Percentiles rank a stretch among this genome's conserved stretches.
Conservation (phyloP, 2,329 filamentous ascomycete genomes). For the Xylaria digitata region DNA sequence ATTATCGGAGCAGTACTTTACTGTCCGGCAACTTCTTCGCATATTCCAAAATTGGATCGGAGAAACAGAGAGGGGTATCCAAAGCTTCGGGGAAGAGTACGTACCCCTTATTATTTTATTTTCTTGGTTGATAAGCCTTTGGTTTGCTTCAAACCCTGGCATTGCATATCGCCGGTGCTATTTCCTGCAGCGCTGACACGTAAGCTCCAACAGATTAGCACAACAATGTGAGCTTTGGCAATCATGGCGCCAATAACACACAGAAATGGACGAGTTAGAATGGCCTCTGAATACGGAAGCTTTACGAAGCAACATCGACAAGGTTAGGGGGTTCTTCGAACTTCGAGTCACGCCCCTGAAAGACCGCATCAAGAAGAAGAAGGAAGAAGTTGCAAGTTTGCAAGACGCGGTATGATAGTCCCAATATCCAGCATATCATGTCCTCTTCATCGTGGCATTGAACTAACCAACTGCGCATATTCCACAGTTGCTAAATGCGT, state of each 20-base stretch:
- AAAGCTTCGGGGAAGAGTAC: slow-evolving; percentile 21
- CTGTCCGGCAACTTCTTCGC: slow-evolving; percentile 34
- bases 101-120: not conserved
- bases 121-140: not conserved
- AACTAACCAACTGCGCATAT: not conserved
- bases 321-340: slow-evolving; percentile 20
- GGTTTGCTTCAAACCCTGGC: not conserved
- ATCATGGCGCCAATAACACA: slow-evolving; percentile 13
- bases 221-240: slow-evolving; percentile 24
- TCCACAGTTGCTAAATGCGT: slow-evolving; percentile 29
- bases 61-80: slow-evolving; percentile 27
- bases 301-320: slow-evolving; percentile 19
- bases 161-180: too few species aligned
- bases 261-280: slow-evolving; percentile 17
- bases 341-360: slow-evolving; percentile 19
- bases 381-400: slow-evolving; percentile 35
- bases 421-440: too few species aligned
- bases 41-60: slow-evolving; percentile 36
- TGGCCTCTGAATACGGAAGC: slow-evolving; percentile 22
- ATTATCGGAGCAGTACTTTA: slow-evolving; percentile 38
- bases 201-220: slow-evolving; percentile 1
- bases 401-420: slow-evolving; percentile 27
- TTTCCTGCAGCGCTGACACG: not conserved
- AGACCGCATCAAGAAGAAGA: slow-evolving; percentile 32
- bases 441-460: not conserved